Base-by-base conservation (phyloP, 1,139 yeast genomes). In the Geotrichum australiense region DNA sequence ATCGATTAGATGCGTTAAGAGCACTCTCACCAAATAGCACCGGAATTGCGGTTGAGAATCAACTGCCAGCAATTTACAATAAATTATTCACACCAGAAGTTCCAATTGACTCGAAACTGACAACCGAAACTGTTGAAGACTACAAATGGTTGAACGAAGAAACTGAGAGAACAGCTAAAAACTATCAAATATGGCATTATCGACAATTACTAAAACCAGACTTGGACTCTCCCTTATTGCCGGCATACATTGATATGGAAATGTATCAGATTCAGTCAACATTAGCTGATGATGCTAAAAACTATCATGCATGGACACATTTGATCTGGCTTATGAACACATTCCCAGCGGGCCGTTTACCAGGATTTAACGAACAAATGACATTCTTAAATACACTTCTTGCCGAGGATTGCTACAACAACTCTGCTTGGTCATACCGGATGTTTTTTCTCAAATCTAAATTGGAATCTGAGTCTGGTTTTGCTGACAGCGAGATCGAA, bases 261-360 rank as follows among this genome's bases (percentile, higher is more conserved):
- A 69, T 69, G 45, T 80, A 83, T 2, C 66, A 85, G 14, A 64
- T 83, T 39, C 70, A 71, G 36, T 63, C 74, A 34, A 81, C 89
- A 80, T 63, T 91, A 8, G 75, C 73, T 18, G 80, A 78, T 35
- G 99, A 91, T 56, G 62, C 80, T 11, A 91, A 91, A 58, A 91
- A 91, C 64, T 94, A 91, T 59, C 99, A 91, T 57, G 96, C 89
- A 5, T 91, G 98, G 98, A 76, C 95, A 1, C 86, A 87, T 55
- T 64, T 89, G 42, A 80, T 81, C 53, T 87, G 96, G 96, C 63
- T 81, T 16, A 79, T 82, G 10, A 33, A 16, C 14, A 37, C 27
- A 12, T 24, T 38, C 7, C 45, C 45, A 1, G 12, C 20, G 11
- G 38, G 37, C 34, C 33, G 22, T 19, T 21, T 15, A 12, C 45